Conservation (phyloP, 2,329 filamentous ascomycete genomes). For the Basipetospora sp. region DNA sequence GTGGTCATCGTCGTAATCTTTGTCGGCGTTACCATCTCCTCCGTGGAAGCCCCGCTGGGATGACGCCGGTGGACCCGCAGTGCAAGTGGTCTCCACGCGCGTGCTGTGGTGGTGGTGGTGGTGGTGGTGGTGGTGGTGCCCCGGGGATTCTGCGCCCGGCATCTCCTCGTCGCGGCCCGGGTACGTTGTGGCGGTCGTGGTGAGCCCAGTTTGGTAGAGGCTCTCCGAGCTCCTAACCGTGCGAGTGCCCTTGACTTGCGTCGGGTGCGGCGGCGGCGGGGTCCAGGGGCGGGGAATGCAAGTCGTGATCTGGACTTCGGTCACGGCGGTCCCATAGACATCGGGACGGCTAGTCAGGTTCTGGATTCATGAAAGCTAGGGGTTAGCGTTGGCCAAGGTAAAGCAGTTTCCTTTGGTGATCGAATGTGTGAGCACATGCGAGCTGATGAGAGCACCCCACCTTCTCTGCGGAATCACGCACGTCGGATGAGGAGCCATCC, state of each 20-base stretch:
- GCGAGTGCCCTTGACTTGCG: slow-evolving; percentile 3
- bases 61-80: no score
- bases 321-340: slow-evolving; percentile 37
- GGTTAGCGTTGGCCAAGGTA: no score
- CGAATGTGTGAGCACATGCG: background rate
- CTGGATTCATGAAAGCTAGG: no score
- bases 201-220: background rate
- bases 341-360: slow-evolving; percentile 15
- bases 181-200: no score
- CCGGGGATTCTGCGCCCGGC: background rate
- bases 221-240: background rate
- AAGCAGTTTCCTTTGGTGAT: background rate
- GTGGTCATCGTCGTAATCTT: no score
- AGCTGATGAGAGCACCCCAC: no score
- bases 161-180: slow-evolving; percentile 2
- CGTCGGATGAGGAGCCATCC: slow-evolving; percentile 13
- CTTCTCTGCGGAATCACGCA: slow-evolving; percentile 20
- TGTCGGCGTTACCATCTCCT: no score
- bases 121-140: no score
- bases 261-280: slow-evolving; percentile 3
- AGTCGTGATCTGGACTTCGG: slow-evolving; percentile 33
- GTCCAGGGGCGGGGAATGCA: slow-evolving; percentile 8
- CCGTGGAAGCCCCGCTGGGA: no score
- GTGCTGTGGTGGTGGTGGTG: no score
- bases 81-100: slow-evolving; percentile 15